These are phyloP conservation scores for Entomophthora muscae DNA, from an alignment of 371 early-diverging fungal genomes.

Conservation along the genomic window DNA sequence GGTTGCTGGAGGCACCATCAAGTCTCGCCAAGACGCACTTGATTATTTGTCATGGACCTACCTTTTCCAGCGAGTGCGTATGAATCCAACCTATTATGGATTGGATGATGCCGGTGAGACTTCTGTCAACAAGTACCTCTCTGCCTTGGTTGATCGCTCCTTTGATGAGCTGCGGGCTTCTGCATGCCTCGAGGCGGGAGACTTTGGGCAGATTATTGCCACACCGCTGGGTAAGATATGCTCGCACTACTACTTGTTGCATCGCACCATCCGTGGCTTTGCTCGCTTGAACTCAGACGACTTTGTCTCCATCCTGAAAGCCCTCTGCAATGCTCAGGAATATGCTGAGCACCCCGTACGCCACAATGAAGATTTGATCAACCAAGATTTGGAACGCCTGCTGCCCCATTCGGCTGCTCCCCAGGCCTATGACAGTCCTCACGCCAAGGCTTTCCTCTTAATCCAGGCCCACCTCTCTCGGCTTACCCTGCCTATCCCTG, in stretches of 20 bases:
- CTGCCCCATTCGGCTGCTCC: conserved; percentile 31
- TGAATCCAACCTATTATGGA: conserved; percentile 91
- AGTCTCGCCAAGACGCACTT: conserved; percentile 74
- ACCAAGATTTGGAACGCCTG: conserved; percentile 47
- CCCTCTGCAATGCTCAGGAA: conserved; percentile 64
- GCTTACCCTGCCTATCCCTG: conserved; percentile 49
- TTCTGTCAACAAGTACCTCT: conserved; percentile 53
- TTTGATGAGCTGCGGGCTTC: conserved; percentile 41
- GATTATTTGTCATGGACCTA: conserved; percentile 93
- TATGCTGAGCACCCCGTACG: conserved; percentile 80
- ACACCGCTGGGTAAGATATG: conserved; percentile 65
- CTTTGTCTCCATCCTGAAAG: conserved; percentile 39
- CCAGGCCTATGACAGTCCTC: conserved; percentile 53
- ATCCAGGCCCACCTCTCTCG: conserved; percentile 69
- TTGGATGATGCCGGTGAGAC: conserved; percentile 48
- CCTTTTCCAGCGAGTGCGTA: conserved; percentile 69
- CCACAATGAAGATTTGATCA: conserved; percentile 78
- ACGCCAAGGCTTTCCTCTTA: conserved; percentile 77
- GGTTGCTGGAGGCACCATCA: conserved; percentile 68
- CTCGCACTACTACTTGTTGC: conserved; percentile 73
- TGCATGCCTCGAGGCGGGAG: conserved; percentile 47
- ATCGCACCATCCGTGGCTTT: conserved; percentile 57
- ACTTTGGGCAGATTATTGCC: conserved; percentile 38
- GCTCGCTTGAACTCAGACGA: conserved; percentile 13
- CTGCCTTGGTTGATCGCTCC: conserved; percentile 48